Evolutionary conservation across 2,329 filamentous ascomycete genomes (phyloP), one percentile per base, ranked within the genome.

Genomic region (Aspergillus pseudoglaucus): DNA sequence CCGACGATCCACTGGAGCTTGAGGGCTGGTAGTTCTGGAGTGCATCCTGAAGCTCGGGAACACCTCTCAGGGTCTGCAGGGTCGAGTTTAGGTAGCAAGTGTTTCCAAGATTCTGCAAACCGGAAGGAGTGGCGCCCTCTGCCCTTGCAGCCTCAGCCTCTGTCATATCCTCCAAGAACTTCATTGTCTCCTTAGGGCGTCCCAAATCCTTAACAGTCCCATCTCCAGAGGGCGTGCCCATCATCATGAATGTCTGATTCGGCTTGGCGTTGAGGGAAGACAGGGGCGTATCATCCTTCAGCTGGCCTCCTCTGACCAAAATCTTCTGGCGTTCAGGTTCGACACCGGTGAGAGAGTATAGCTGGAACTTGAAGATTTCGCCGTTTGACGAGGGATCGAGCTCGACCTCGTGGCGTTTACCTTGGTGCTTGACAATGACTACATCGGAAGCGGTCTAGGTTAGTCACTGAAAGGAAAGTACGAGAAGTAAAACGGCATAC

Each of bases 51-150:
- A 98, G 81, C 72, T 98, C 93, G 7, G 93, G 93, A 50, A 98
- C 89, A 46, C 85, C 80, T 53, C 88, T 84, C 56, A 98, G 75
- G 3, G 89, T 86, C 69, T 98, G 94, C n/a, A 98, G 77, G 0
- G 91, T 95, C 44, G 93, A 93, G 76, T 98, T 98, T 62, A 97
- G 83, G 67, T 98, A 98, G 75, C 93, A 98, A 3, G 94, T 98
- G 70, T 98, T 98, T 59, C 94, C 93, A 52, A 96, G 75, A 64
- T 98, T 98, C 66, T 87, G 80, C 52, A 98, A 75, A 42, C 93
- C 93, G 48, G 90, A 87, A 1, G 94, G 93, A 41, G 80, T 91
- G 42, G 90, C 90, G 49, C 88, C 90, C 50, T 85, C 85, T 64
- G 86, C 81, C 67, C 84, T 83, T 18, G 93, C 91, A 45, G 84